Percentiles rank a stretch among this genome's conserved stretches.
These are phyloP conservation scores for Nannochloropsis oceanica DNA, from an alignment of 108 stramenopile species.

Conservation along the genomic window DNA sequence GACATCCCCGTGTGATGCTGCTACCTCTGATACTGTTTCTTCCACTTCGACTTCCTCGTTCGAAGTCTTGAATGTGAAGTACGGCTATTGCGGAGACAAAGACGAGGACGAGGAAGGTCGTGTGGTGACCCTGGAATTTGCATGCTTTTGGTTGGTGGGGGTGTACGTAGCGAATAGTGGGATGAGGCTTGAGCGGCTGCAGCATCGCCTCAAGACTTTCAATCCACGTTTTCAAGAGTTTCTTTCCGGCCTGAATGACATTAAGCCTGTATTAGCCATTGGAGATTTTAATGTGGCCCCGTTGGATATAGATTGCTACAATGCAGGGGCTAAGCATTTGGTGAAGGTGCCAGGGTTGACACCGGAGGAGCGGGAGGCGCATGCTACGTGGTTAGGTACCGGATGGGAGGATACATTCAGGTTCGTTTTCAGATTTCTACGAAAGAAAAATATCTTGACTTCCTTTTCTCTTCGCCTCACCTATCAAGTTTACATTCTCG, in stretches of 20 bases:
- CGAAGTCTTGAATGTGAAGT: conserved; percentile 5
- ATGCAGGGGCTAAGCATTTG: conserved; percentile 37
- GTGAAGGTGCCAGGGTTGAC: conserved; percentile 34
- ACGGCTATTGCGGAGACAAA: conserved; percentile 41
- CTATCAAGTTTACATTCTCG: not conserved
- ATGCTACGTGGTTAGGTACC: conserved; percentile 15
- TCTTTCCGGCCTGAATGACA: conserved; percentile 8
- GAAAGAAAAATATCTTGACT: not conserved
- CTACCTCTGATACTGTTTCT: conserved; percentile 32
- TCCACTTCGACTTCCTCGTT: not conserved
- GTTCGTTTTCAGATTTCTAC: not conserved
- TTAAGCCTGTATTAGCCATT: conserved; percentile 34
- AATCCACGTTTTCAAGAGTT: conserved; percentile 55
- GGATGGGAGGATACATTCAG: not conserved
- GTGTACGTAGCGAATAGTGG: conserved; percentile 95
- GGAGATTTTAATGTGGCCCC: conserved; percentile 43
- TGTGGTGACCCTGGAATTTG: conserved; percentile 63
- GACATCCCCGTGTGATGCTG: conserved; percentile 17
- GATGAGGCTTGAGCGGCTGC: conserved; percentile 74
- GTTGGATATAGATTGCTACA: conserved; percentile 40
- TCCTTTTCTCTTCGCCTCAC: too few species aligned
- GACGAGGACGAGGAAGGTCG: conserved; percentile 82
- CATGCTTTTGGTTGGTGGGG: conserved; percentile 57
- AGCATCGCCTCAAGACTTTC: conserved; percentile 83
- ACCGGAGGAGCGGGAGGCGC: conserved; percentile 32